Evolutionary conservation across 768 basidiomycete species (phyloP), one percentile per base, ranked within the genome.

Genomic region (Sarcodon sp.): DNA sequence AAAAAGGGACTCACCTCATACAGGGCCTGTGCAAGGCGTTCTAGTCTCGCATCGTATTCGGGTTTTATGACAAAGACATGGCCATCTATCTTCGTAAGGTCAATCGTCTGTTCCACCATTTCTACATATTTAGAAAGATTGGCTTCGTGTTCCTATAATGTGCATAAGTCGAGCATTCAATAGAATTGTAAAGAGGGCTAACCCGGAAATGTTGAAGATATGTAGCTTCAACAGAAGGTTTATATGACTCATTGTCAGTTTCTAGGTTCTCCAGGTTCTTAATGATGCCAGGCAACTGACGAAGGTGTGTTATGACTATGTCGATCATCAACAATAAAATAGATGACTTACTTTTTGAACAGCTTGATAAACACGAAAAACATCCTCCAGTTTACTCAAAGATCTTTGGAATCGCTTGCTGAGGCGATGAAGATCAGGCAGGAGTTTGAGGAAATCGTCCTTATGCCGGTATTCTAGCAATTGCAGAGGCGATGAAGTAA

Each of bases 101-200:
- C 96, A 38, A 99, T 77, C 0, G 96, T 98, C 52, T 88, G 81
- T 61, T 98, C 91, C 2, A 98, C 93, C 87, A 98, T 93, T 51
- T 92, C 87, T 3, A 75, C 71, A 56, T 92, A 94, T 58, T 88
- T 88, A 10, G 69, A 70, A 4, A 98, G 75, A 45, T 68, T 79
- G 0, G 60, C 63, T 13, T 75, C 65, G 52, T 77, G 73, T 53
- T 80, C 72, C 90, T 93, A 54, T n/a, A 35, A 7, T n/a, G 38
- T 43, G 3, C 27, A 9, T 16, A 46, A 44, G 45, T 48, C 38
- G 45, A 31, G 15, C 48, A 21, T 31, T 10, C 33, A 9, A 33
- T 13, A 18, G 11, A 21, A 27, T 43, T 15, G 21, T 35, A 11
- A 35, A 43, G 21, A 7, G 15, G 36, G 36, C 69, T 38, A 51